Evolutionary conservation across 257 asterid species (phyloP).

Genomic region (Capsicum rhomboideum): DNA sequence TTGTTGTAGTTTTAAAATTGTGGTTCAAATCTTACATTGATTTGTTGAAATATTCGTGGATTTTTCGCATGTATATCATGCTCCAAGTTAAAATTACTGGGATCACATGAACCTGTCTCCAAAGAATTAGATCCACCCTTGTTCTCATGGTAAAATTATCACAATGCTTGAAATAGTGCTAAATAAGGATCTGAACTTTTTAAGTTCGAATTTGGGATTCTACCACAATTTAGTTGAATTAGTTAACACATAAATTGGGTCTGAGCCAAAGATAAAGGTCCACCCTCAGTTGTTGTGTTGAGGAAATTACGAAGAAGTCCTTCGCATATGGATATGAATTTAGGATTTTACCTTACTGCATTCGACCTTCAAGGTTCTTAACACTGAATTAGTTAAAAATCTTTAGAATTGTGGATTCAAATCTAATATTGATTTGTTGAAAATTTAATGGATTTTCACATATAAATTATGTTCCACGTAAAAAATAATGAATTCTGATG

Average conservation of each 20-base stretch:
- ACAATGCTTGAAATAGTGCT: not conserved
- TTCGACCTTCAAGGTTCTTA: not conserved
- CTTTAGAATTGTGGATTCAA: not conserved
- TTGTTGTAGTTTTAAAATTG: not conserved
- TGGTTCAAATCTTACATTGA: not conserved
- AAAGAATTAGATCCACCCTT: not conserved
- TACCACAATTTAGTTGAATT: not conserved
- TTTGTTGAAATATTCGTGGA: not conserved
- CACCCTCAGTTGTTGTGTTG: no score
- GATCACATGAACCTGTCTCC: not conserved
- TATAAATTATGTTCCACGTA: not conserved
- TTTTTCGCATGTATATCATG: not conserved
- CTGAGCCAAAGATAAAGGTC: not conserved
- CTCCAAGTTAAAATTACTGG: not conserved
- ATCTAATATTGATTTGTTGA: not conserved
- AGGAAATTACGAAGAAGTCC: not conserved
- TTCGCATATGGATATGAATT: not conserved
- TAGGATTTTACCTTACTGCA: not conserved
- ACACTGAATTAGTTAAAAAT: not conserved
- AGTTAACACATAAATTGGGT: not conserved
- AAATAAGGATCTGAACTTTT: not conserved
- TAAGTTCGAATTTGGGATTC: not conserved
- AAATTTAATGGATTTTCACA: not conserved
- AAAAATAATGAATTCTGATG: not conserved
- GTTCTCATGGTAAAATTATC: not conserved